These are phyloP conservation scores for Phialophora macrospora DNA, from an alignment of 2,329 filamentous ascomycete genomes.

Conservation along the genomic window DNA sequence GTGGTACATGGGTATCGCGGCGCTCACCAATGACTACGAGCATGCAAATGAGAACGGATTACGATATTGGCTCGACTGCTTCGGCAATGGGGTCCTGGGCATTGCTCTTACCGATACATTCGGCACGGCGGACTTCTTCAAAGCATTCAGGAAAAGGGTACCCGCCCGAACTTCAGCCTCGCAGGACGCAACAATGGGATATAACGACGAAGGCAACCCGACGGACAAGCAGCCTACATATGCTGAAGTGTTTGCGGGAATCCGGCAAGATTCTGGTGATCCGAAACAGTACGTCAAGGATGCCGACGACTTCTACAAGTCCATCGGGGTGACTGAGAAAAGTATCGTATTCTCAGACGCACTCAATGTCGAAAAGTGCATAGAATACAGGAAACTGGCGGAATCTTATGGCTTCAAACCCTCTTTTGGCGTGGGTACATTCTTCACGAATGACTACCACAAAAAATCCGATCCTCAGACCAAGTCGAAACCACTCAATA, in stretches of 20 bases:
- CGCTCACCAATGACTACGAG: slow-evolving; percentile 83
- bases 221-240: slow-evolving; percentile 63
- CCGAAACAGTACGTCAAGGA: slow-evolving; percentile 77
- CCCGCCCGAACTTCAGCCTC: slow-evolving; percentile 52
- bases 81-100: slow-evolving; percentile 80
- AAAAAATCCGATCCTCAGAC: slow-evolving; percentile 67
- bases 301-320: slow-evolving; percentile 81
- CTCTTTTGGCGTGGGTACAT: slow-evolving; percentile 93
- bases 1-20: slow-evolving; percentile 99
- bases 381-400: slow-evolving; percentile 85
- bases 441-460: slow-evolving; percentile 92
- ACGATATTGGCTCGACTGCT: slow-evolving; percentile 87
- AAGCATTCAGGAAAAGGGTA: slow-evolving; percentile 75
- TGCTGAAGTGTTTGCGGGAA: slow-evolving; percentile 79
- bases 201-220: slow-evolving; percentile 37
- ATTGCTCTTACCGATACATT: slow-evolving; percentile 97
- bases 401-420: slow-evolving; percentile 81
- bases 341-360: slow-evolving; percentile 95
- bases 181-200: slow-evolving; percentile 49
- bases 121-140: slow-evolving; percentile 85
- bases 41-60: slow-evolving; percentile 83
- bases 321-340: slow-evolving; percentile 77
- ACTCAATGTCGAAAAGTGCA: slow-evolving; percentile 84
- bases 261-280: slow-evolving; percentile 89
- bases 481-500: slow-evolving; percentile 91